These are phyloP conservation scores for Ottelia alismoides DNA, from an alignment of 106 monocot species.

Conservation along the genomic window DNA sequence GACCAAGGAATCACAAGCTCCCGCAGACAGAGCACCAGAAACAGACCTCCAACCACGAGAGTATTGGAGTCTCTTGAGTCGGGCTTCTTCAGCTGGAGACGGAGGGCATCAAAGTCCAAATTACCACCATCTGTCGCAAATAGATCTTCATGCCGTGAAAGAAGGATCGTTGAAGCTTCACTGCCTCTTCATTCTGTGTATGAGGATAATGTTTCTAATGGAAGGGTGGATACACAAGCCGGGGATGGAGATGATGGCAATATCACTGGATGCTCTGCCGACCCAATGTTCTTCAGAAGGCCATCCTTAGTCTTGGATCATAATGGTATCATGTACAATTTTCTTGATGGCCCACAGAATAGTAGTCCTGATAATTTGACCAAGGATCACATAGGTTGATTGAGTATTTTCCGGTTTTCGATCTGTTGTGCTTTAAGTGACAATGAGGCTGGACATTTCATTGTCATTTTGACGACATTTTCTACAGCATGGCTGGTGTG, in stretches of 20 bases:
- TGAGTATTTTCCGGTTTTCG: too few species aligned
- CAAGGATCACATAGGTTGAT: too few species aligned
- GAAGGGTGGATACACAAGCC: background rate
- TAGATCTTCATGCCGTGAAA: slow-evolving; percentile 23
- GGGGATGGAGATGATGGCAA: slow-evolving; percentile 8
- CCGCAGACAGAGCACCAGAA: slow-evolving; percentile 81
- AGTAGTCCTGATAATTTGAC: too few species aligned
- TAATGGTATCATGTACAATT: too few species aligned
- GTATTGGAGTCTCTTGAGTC: slow-evolving; percentile 89
- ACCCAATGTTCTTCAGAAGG: too few species aligned
- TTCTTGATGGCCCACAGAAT: too few species aligned
- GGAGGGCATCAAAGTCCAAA: slow-evolving; percentile 18
- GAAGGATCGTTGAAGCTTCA: slow-evolving; percentile 14
- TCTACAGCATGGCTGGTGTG: too few species aligned
- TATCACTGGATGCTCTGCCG: too few species aligned
- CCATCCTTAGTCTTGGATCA: too few species aligned
- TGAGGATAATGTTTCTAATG: background rate
- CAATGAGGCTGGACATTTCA: too few species aligned
- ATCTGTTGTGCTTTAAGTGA: too few species aligned
- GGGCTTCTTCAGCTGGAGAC: slow-evolving; percentile 46
- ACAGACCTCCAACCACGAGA: slow-evolving; percentile 66
- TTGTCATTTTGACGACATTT: too few species aligned
- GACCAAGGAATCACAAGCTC: slow-evolving; percentile 9
- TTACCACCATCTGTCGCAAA: slow-evolving; percentile 1
- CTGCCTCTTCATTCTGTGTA: background rate